These are phyloP conservation scores for Metschnikowia aberdeeniae DNA, from an alignment of 805 yeast genomes.

Conservation along the genomic window DNA sequence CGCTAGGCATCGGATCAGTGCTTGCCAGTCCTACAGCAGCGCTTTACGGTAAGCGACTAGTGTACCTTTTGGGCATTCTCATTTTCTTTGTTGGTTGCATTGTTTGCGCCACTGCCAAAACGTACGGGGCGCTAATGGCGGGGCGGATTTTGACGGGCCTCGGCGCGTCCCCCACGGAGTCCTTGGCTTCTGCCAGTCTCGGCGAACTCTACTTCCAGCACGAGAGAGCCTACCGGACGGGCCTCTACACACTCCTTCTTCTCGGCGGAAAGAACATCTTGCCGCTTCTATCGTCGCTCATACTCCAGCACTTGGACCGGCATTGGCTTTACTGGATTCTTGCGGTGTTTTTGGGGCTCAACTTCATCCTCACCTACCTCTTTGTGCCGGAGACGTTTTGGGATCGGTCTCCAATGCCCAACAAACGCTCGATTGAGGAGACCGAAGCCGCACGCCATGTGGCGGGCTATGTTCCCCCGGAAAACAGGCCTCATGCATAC, in stretches of 20 bases:
- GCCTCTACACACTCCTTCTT: constrained; percentile 52
- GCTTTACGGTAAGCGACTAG: constrained; percentile 53
- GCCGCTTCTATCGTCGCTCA: constrained; percentile 52
- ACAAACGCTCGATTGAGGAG: constrained; percentile 45
- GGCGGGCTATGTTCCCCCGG: constrained; percentile 21
- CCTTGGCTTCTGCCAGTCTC: constrained; percentile 55
- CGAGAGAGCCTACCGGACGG: constrained; percentile 57
- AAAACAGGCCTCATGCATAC: constrained; percentile 28
- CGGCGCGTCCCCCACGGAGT: constrained; percentile 59
- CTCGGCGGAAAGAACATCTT: constrained; percentile 61
- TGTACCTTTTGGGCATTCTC: constrained; percentile 46
- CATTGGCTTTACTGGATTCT: constrained; percentile 63
- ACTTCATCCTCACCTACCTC: constrained; percentile 42
- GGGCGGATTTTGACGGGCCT: constrained; percentile 57
- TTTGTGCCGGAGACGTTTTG: constrained; percentile 66
- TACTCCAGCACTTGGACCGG: constrained; percentile 46
- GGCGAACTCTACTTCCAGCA: constrained; percentile 60
- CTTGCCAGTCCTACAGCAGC: constrained; percentile 56
- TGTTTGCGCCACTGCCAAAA: constrained; percentile 50
- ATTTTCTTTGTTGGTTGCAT: constrained; percentile 49
- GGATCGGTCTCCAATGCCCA: constrained; percentile 51
- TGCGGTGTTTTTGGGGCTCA: constrained; percentile 47
- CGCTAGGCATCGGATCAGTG: constrained; percentile 56
- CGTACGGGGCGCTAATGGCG: constrained; percentile 50
- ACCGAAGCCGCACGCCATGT: constrained; percentile 43